A percentile compares a stretch with the other conserved stretches of the same genome.
Conservation (phyloP, 1,284 basidiomycete species). For the Mycena sp. region DNA sequence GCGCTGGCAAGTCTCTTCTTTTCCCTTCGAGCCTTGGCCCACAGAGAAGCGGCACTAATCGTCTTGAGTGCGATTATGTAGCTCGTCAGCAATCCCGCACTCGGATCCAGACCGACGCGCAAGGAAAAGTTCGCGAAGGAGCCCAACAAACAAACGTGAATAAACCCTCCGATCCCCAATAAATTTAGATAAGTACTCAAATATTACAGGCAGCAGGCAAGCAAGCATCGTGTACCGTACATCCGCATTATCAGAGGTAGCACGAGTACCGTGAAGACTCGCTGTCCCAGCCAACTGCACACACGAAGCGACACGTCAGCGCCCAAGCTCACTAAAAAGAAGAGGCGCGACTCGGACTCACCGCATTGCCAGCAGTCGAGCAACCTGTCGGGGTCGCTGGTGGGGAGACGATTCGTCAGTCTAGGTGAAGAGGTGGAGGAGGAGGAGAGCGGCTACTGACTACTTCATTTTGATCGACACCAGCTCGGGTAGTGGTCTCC, state of each 20-base stretch:
- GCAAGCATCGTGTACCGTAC: too few species aligned
- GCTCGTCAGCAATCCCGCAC: too few species aligned
- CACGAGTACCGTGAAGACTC: too few species aligned
- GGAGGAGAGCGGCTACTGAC: constrained; percentile 41
- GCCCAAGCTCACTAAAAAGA: constrained; percentile 16
- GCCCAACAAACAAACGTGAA: too few species aligned
- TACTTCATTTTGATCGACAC: constrained; percentile 64
- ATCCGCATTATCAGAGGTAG: constrained; percentile 39
- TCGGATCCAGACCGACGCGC: background rate
- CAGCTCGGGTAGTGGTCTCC: constrained; percentile 58
- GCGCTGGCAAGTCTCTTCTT: too few species aligned
- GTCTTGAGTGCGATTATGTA: too few species aligned
- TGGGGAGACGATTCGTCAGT: constrained; percentile 9
- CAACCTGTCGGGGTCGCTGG: constrained; percentile 60
- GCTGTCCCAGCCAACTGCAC: background rate
- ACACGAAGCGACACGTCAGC: background rate
- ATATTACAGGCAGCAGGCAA: background rate
- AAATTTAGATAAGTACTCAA: too few species aligned
- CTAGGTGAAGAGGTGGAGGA: background rate
- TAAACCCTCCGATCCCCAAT: too few species aligned
- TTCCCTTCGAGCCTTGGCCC: too few species aligned
- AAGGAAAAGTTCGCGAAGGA: too few species aligned
- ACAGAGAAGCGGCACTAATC: too few species aligned
- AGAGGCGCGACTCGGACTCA: constrained; percentile 14
- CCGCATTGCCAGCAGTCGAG: constrained; percentile 70